Evolutionary conservation across 306 rosid genomes (phyloP).

Genomic region (Glycyrrhiza uralensis): DNA sequence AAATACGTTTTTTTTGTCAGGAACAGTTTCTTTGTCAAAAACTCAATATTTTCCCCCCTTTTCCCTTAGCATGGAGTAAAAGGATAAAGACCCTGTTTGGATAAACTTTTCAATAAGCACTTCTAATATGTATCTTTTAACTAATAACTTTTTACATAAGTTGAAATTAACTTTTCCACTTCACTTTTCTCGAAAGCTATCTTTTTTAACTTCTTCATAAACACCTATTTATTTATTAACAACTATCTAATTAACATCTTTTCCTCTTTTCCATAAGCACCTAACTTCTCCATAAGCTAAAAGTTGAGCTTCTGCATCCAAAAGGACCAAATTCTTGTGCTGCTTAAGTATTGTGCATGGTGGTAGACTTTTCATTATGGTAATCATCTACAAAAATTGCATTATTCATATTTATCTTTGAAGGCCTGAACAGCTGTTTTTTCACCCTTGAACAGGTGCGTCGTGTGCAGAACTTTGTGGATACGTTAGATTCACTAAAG

Average conservation of each 20-base stretch:
- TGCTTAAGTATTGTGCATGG: neutral
- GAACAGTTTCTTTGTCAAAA: neutral
- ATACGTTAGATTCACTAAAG: conserved; percentile 58
- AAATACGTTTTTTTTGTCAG: neutral
- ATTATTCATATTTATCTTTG: neutral
- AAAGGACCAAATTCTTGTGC: neutral
- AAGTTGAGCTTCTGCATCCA: too few species aligned
- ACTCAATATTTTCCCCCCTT: neutral
- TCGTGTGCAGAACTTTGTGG: conserved; percentile 73
- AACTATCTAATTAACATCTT: too few species aligned
- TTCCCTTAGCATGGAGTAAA: neutral
- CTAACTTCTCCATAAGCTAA: too few species aligned
- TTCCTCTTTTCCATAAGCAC: too few species aligned
- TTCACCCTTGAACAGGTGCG: conserved; percentile 50
- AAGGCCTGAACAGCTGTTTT: conserved; percentile 16
- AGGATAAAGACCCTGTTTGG: too few species aligned
- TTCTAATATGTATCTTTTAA: too few species aligned
- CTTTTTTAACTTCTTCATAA: too few species aligned
- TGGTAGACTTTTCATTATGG: neutral
- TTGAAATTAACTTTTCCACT: too few species aligned
- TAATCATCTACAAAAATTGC: neutral
- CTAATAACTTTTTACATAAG: too few species aligned
- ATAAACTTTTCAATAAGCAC: too few species aligned
- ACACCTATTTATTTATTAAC: too few species aligned
- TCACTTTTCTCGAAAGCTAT: too few species aligned